Evolutionary conservation across 768 basidiomycete genomes (phyloP).

Genomic region (Termitomyces sp.): DNA sequence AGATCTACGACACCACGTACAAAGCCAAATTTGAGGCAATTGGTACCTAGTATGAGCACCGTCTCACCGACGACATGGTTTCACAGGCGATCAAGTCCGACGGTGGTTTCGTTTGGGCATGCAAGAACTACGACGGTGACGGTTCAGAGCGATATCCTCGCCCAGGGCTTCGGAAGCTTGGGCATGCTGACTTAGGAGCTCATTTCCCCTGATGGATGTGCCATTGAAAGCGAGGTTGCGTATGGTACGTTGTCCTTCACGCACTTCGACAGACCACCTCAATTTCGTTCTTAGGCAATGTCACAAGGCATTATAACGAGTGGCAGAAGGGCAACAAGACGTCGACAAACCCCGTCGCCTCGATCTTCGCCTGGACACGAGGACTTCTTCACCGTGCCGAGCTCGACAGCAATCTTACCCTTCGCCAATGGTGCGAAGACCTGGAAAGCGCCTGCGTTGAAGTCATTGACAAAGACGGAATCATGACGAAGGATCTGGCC

Average conservation of each 20-base stretch:
- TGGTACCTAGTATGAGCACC: constrained; percentile 91
- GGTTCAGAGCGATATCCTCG: constrained; percentile 90
- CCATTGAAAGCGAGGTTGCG: constrained; percentile 94
- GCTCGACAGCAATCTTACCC: constrained; percentile 75
- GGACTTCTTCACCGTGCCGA: constrained; percentile 91
- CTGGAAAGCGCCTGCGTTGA: constrained; percentile 88
- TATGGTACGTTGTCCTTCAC: constrained; percentile 49
- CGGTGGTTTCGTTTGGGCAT: constrained; percentile 83
- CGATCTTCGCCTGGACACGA: constrained; percentile 98
- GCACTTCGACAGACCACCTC: background rate
- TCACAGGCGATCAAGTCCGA: constrained; percentile 96
- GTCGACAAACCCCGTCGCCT: constrained; percentile 97
- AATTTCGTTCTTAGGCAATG: constrained; percentile 46
- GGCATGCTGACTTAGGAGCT: constrained; percentile 99
- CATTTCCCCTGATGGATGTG: constrained; percentile 88
- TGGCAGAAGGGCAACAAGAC: constrained; percentile 97
- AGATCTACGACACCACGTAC: constrained; percentile 83
- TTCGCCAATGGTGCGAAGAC: constrained; percentile 68
- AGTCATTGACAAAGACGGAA: constrained; percentile 80
- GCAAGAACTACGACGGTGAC: constrained; percentile 81
- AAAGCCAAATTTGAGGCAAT: constrained; percentile 60
- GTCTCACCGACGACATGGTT: constrained; percentile 97
- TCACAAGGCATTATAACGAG: constrained; percentile 96
- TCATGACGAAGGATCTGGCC: constrained; percentile 98
- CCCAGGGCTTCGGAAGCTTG: constrained; percentile 93